phyloP scores from a whole-genome alignment of 306 rosid genomes.

The Cucurbita pepo region DNA sequence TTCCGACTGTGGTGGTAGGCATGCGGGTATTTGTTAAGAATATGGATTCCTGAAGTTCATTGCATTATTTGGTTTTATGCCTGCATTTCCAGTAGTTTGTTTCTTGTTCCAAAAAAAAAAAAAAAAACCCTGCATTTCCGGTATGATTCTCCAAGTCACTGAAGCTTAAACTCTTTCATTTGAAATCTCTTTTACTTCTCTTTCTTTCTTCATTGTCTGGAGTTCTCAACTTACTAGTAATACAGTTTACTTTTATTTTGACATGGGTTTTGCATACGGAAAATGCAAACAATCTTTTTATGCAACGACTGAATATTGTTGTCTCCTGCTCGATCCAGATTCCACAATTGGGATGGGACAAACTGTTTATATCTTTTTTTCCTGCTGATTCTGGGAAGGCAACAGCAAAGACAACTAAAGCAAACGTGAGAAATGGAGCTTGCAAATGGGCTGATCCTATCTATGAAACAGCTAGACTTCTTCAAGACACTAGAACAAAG shows the following conservation, averaged over 20 bases:
- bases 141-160: neutral
- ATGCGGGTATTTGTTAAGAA: neutral
- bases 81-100: neutral
- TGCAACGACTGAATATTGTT: slow-evolving; percentile 14
- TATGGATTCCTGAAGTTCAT: neutral
- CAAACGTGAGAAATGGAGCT: slow-evolving; percentile 90
- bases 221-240: neutral
- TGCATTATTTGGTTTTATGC: neutral
- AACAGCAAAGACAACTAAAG: slow-evolving; percentile 83
- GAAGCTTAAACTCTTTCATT: neutral
- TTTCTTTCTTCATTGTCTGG: neutral
- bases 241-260: neutral
- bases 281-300: neutral
- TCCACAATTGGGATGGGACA: slow-evolving; percentile 98
- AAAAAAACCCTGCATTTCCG: neutral
- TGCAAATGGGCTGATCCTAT: slow-evolving; percentile 99
- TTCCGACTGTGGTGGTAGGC: neutral
- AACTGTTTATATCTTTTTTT: slow-evolving; percentile 66
- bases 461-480: slow-evolving; percentile 92
- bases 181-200: neutral
- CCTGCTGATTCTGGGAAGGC: slow-evolving; percentile 85
- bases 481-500: slow-evolving; percentile 76
- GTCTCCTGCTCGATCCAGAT: slow-evolving; percentile 38
- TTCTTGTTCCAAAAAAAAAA: too few relatives aligned
- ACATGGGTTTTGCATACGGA: neutral